phyloP scores from a whole-genome alignment of 257 asterid genomes.

The Leptodermis oblonga region DNA sequence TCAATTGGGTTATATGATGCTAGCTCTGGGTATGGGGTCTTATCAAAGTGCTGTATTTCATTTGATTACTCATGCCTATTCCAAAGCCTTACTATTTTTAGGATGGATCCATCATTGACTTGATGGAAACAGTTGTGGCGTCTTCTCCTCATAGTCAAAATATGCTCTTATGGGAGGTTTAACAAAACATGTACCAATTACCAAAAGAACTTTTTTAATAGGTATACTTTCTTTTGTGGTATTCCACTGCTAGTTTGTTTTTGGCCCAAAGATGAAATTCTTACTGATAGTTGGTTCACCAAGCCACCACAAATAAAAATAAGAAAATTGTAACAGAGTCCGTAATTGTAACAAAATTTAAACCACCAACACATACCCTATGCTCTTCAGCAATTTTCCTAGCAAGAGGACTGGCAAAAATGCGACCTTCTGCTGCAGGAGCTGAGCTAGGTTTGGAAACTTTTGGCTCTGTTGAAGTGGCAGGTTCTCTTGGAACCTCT shows the following conservation, averaged over 20 bases:
- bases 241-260: too few species aligned
- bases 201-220: too few species aligned
- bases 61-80: not conserved
- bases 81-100: not conserved
- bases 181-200: too few species aligned
- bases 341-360: not conserved
- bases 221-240: too few species aligned
- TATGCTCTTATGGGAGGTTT: too few species aligned
- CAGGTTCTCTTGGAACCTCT: slow-evolving; percentile 52
- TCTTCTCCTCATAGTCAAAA: too few species aligned
- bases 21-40: not conserved
- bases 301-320: not conserved
- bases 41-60: not conserved
- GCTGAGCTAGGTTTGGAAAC: slow-evolving; percentile 52
- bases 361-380: slow-evolving; percentile 39
- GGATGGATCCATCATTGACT: not conserved
- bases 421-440: slow-evolving; percentile 58
- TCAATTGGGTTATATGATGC: not conserved
- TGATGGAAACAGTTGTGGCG: too few species aligned
- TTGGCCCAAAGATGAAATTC: too few species aligned
- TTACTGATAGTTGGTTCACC: too few species aligned
- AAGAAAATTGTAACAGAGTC: not conserved
- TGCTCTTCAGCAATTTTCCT: slow-evolving; percentile 82
- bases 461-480: slow-evolving; percentile 57
- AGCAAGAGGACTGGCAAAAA: slow-evolving; percentile 95